These are phyloP conservation scores for Clitopilus passeckerianus DNA, from an alignment of 768 basidiomycete genomes.

Conservation along the genomic window DNA sequence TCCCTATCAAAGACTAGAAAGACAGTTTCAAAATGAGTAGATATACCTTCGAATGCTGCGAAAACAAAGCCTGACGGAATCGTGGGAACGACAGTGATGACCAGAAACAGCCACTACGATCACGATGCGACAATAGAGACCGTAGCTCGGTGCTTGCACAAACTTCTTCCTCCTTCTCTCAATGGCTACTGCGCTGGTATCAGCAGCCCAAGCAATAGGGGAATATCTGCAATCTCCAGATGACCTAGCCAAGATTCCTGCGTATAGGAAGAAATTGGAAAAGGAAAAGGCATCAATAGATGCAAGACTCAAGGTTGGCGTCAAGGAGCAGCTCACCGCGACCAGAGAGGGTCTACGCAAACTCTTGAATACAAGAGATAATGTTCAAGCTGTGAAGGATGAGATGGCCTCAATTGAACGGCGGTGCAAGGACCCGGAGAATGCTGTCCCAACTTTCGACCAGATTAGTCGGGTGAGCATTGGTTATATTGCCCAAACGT, in stretches of 20 bases:
- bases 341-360: slow-evolving; percentile 86
- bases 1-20: too few relatives aligned
- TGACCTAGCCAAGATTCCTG: slow-evolving; percentile 83
- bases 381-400: slow-evolving; percentile 80
- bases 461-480: slow-evolving; percentile 88
- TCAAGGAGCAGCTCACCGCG: slow-evolving; percentile 88
- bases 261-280: slow-evolving; percentile 90
- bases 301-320: slow-evolving; percentile 82
- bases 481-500: not conserved
- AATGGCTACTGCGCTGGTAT: slow-evolving; percentile 54
- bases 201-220: slow-evolving; percentile 80
- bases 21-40: too few relatives aligned
- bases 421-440: slow-evolving; percentile 70
- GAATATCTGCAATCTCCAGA: slow-evolving; percentile 93
- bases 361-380: slow-evolving; percentile 68
- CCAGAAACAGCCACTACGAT: not conserved
- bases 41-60: too few relatives aligned
- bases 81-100: not conserved
- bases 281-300: slow-evolving; percentile 97
- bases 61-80: not conserved
- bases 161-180: not conserved
- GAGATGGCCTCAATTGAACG: slow-evolving; percentile 81
- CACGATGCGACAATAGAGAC: not conserved
- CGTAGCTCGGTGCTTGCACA: not conserved
- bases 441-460: slow-evolving; percentile 82